Base-by-base conservation (phyloP, 2,329 filamentous ascomycete genomes). In the Apiospora marii region DNA sequence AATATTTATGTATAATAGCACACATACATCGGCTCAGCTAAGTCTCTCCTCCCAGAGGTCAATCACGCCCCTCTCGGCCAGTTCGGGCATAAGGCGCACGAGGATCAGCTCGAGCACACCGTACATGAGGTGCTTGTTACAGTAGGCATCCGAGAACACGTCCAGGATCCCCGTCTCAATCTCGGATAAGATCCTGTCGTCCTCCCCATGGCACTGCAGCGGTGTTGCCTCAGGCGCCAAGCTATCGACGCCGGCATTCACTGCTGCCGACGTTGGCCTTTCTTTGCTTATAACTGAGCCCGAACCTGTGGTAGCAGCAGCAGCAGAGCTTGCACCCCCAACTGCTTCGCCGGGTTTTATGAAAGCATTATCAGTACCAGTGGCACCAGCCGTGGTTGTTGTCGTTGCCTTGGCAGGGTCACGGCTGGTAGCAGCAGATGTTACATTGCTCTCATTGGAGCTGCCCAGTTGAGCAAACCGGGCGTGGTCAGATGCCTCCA, bases 121-220 rank as follows among this genome's bases (percentile, higher is more conserved):
- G 79, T 97, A 98, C 77, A 98, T 85, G 44, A 98, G 85, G 83
- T 98, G 95, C 84, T 95, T 97, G 84, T 99, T 99, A 83, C 95
- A 92, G 83, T 98, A 98, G 70, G 89, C 86, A 82, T 98, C 95
- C 22, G 89, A 90, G 76, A 98, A 92, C 49, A 95, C 86, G 77
- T 93, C 90, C 67, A 98, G 86, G 67, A 95, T 85, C 37, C 89
- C 83, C 74, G 87, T 84, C 78, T 92, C 90, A 75, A 94, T 87
- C 76, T 92, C 88, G 73, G 84, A 82, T 64, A 90, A 82, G 72
- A 91, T 85, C 68, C 83, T 84, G 70, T 89, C 84, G 30, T 87
- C 84, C 70, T 84, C 75, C 67, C 46, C 41, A n/a, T 44, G 41
- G 41, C 13, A 34, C 27, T 68, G 67, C 41, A 27, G n/a, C 24